phyloP scores from a whole-genome alignment of 768 basidiomycete genomes.

The Tylopilus balloui region DNA sequence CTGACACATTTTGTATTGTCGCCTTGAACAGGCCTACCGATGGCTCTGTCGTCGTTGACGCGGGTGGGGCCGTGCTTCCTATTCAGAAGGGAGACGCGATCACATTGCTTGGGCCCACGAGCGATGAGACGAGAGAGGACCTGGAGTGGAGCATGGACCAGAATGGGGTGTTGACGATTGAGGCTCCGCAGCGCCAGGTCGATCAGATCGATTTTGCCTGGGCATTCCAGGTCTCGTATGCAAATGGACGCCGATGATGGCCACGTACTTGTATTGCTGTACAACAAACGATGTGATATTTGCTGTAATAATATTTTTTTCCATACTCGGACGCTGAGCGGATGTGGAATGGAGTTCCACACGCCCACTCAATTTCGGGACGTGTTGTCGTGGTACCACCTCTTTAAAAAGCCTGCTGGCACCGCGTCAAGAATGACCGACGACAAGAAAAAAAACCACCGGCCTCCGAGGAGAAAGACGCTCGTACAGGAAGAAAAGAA shows the following conservation, averaged over 20 bases:
- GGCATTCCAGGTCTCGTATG: constrained; percentile 39
- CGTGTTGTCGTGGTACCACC: constrained; percentile 2
- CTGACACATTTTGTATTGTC: constrained; percentile 48
- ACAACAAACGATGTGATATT: neutral
- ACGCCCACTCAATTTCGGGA: constrained; percentile 1
- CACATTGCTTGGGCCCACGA: constrained; percentile 35
- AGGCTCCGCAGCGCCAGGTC: constrained; percentile 24
- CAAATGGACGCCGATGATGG: neutral
- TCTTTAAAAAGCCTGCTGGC: neutral
- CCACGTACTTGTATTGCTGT: neutral
- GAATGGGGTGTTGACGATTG: constrained; percentile 29
- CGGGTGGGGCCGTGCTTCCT: constrained; percentile 37
- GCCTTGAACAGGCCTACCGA: constrained; percentile 36
- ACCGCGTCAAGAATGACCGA: constrained; percentile 1
- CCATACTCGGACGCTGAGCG: constrained; percentile 1
- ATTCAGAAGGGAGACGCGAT: constrained; percentile 41
- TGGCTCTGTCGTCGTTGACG: constrained; percentile 33
- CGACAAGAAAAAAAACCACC: neutral
- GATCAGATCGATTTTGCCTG: constrained; percentile 34
- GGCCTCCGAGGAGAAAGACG: constrained; percentile 2
- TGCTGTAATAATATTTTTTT: neutral
- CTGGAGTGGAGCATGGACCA: constrained; percentile 33
- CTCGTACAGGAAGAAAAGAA: neutral
- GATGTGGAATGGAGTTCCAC: neutral
- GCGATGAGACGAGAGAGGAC: neutral